Base-by-base conservation (phyloP, 805 yeast genomes). In the Metschnikowia sp. region DNA sequence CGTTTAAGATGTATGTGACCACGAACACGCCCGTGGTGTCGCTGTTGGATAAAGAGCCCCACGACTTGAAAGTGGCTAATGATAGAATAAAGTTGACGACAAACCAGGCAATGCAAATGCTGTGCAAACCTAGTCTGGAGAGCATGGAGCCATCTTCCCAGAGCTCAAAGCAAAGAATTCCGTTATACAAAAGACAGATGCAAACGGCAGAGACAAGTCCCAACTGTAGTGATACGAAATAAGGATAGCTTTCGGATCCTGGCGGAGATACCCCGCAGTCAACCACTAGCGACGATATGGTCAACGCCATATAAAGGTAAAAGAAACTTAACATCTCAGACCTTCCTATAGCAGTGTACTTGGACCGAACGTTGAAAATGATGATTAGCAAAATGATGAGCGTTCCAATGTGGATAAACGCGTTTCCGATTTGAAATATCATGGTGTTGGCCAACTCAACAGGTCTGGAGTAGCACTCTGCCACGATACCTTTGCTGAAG, bases 181-280 rank as follows among this genome's bases (percentile, higher is more conserved):
- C 97, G 50, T 85, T 84, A 44, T 81, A 72, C 61, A 87, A 69
- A 44, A 92, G 64, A 36, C 86, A 67, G 73, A 84, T 74, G 60
- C 96, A 86, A 32, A 83, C 76, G 0, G 87, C 84, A 10, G 90
- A 82, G 0, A 86, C 76, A 15, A 88, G 58, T 0, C 92, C 96
- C 19, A 84, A 63, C 63, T 92, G 97, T 7, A 84, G 73, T 11
- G 94, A 82, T 4, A 88, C 97, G 63, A 91, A 86, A 63, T 86
- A 90, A 1, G 88, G 86, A 61, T 82, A 92, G 4, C 88, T 73
- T 2, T 61, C 60, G 2, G 94, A 79, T 2, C 91, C 86, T 1
- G 96, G 94, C 1, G 98, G 96, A 10, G 87, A 77, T 1, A 92
- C 97, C 15, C 98, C 98, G 54, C 95, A 83, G 60, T 92, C 96